Percentiles rank a stretch among this genome's conserved stretches.
phyloP scores from a whole-genome alignment of 495 filamentous ascomycete genomes.

The Viridothelium virens region DNA sequence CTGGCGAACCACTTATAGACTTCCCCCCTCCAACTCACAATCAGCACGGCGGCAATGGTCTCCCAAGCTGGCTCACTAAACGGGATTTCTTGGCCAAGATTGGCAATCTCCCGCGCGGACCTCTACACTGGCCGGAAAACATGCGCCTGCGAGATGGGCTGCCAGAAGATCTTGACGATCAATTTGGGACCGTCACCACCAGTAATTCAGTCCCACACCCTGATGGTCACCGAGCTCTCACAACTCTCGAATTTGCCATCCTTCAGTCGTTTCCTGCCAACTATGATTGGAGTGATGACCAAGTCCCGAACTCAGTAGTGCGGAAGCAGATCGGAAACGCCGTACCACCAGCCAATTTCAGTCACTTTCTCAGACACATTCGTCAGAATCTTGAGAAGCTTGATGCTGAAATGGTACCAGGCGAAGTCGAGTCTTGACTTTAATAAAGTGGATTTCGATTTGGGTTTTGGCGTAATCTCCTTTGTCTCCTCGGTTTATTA shows the following conservation, averaged over 20 bases:
- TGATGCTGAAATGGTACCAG: conserved; percentile 15
- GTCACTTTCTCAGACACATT: conserved; percentile 43
- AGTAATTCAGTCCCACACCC: conserved; percentile 62
- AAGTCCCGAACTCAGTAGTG: conserved; percentile 32
- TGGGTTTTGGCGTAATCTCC: no score
- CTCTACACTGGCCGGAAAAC: conserved; percentile 15
- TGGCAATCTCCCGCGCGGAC: neutral
- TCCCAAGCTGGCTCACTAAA: conserved; percentile 13
- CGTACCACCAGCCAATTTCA: conserved; percentile 60
- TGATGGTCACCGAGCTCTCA: conserved; percentile 57
- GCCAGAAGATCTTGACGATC: neutral
- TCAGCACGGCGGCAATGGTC: conserved; percentile 22
- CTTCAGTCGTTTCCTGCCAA: conserved; percentile 65
- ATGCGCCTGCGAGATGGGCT: neutral
- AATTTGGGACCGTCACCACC: conserved; percentile 32
- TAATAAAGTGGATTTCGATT: no score
- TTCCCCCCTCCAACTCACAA: conserved; percentile 65
- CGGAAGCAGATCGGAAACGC: conserved; percentile 82
- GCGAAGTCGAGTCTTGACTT: no score
- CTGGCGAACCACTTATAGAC: conserved; percentile 63
- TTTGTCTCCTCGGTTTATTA: no score
- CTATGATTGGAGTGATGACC: conserved; percentile 48
- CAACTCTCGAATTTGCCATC: conserved; percentile 62
- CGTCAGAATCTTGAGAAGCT: conserved; percentile 23
- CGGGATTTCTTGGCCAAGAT: conserved; percentile 18